Percentiles rank a stretch among this genome's conserved stretches.
Evolutionary conservation across 1,284 basidiomycete genomes (phyloP).

Genomic region (Takashimella tepidaria): DNA sequence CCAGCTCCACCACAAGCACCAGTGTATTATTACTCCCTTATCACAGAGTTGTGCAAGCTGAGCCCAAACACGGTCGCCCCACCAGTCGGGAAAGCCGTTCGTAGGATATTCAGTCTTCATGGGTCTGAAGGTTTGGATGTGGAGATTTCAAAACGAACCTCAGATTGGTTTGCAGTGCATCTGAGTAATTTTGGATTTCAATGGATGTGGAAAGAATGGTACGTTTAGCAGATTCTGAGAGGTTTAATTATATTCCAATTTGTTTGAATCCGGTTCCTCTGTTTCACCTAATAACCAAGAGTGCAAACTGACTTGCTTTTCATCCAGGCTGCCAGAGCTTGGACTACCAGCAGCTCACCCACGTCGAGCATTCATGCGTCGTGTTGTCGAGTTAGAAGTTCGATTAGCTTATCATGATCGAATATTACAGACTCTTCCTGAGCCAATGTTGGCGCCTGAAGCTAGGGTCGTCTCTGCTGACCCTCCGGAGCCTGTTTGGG

Average conservation of each 20-base stretch:
- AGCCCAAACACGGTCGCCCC: conserved; percentile 89
- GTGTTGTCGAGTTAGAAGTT: conserved; percentile 83
- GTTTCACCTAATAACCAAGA: neutral
- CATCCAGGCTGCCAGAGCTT: conserved; percentile 75
- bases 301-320: neutral
- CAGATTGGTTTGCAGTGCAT: conserved; percentile 94
- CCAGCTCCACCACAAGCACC: conserved; percentile 72
- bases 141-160: conserved; percentile 71
- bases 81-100: conserved; percentile 89
- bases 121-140: conserved; percentile 71
- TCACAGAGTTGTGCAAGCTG: conserved; percentile 90
- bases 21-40: conserved; percentile 80
- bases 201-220: conserved; percentile 99
- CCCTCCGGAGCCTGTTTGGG: conserved; percentile 75
- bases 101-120: conserved; percentile 73
- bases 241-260: conserved; percentile 7
- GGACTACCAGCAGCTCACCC: conserved; percentile 69
- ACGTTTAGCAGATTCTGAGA: conserved; percentile 32
- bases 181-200: conserved; percentile 97
- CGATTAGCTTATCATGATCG: conserved; percentile 91
- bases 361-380: conserved; percentile 78
- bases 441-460: conserved; percentile 56
- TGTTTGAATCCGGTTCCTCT: neutral
- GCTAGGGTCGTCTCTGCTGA: conserved; percentile 63
- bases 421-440: conserved; percentile 81